These are phyloP conservation scores for Medicago truncatula DNA, from an alignment of 306 rosid genomes.

Conservation along the genomic window DNA sequence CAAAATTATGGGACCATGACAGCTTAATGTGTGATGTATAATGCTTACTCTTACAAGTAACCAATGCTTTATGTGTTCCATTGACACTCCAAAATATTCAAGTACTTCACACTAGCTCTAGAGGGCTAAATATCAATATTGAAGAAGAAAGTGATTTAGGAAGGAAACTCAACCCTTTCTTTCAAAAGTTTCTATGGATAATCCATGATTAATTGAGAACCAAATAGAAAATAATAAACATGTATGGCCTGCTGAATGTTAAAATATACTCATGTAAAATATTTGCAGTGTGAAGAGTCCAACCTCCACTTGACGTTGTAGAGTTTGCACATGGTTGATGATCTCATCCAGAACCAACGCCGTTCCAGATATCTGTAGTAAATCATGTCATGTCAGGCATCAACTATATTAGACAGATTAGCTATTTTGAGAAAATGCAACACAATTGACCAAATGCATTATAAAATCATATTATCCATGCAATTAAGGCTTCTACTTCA, in stretches of 20 bases:
- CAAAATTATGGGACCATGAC: slow-evolving; percentile 1
- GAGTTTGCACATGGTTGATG: slow-evolving; percentile 90
- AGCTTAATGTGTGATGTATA: slow-evolving; percentile 8
- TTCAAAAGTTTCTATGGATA: slow-evolving; percentile 28
- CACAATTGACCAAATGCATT: slow-evolving; percentile 10
- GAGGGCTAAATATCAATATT: slow-evolving; percentile 24
- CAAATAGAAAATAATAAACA: slow-evolving; percentile 31
- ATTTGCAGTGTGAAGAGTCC: slow-evolving; percentile 46
- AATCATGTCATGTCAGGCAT: slow-evolving; percentile 38
- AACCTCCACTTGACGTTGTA: slow-evolving; percentile 98
- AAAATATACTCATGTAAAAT: slow-evolving; percentile 33
- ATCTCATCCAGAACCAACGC: slow-evolving; percentile 94
- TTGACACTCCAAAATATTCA: slow-evolving; percentile 20
- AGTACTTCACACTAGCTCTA: slow-evolving; percentile 8
- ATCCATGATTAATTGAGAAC: slow-evolving; percentile 14
- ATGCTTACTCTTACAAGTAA: slow-evolving; percentile 23
- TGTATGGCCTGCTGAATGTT: slow-evolving; percentile 35
- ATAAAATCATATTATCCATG: neutral
- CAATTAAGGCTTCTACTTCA: slow-evolving; percentile 23
- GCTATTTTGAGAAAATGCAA: slow-evolving; percentile 34
- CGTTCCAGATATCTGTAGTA: slow-evolving; percentile 84
- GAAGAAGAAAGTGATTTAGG: slow-evolving; percentile 4
- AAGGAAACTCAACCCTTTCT: slow-evolving; percentile 34
- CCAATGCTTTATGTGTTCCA: slow-evolving; percentile 27
- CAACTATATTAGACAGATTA: slow-evolving; percentile 33